Evolutionary conservation across 1,284 basidiomycete genomes (phyloP).

Genomic region (Apiotrichum brassicae): DNA sequence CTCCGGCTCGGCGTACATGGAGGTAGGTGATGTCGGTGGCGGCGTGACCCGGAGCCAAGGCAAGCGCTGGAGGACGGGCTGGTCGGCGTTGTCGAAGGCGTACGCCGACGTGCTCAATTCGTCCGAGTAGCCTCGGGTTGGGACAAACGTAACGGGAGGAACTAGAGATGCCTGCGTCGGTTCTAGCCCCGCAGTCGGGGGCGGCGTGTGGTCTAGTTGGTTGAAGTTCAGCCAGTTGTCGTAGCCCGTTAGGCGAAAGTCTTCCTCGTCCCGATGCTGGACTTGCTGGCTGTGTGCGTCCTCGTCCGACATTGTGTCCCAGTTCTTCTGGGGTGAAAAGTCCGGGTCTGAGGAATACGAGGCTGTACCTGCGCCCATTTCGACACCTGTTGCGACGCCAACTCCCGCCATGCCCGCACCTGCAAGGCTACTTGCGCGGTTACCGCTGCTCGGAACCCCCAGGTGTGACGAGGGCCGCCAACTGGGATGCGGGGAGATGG

Average conservation of each 20-base stretch:
- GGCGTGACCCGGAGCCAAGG: slow-evolving; percentile 6
- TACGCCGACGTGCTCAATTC: too few species aligned
- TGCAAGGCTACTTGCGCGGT: neutral
- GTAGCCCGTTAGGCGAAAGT: slow-evolving; percentile 5
- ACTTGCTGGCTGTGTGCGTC: slow-evolving; percentile 1
- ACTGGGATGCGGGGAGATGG: neutral
- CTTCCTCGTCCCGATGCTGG: neutral
- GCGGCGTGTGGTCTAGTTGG: neutral
- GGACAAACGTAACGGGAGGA: neutral
- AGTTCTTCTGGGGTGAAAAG: too few species aligned
- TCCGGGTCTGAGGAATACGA: too few species aligned
- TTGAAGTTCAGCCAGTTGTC: slow-evolving; percentile 14
- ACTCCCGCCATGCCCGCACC: neutral
- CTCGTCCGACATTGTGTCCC: slow-evolving; percentile 2
- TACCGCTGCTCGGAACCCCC: neutral
- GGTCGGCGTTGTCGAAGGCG: neutral
- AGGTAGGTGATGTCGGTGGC: neutral
- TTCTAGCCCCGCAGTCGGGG: neutral
- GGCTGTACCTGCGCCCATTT: too few species aligned
- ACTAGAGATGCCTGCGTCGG: neutral
- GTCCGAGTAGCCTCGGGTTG: too few species aligned
- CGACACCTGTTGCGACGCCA: neutral
- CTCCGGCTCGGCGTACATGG: neutral
- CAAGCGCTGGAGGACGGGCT: slow-evolving; percentile 3
- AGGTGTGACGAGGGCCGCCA: neutral